Conservation (phyloP, 108 stramenopile genomes). For the Ochromonas danica region DNA sequence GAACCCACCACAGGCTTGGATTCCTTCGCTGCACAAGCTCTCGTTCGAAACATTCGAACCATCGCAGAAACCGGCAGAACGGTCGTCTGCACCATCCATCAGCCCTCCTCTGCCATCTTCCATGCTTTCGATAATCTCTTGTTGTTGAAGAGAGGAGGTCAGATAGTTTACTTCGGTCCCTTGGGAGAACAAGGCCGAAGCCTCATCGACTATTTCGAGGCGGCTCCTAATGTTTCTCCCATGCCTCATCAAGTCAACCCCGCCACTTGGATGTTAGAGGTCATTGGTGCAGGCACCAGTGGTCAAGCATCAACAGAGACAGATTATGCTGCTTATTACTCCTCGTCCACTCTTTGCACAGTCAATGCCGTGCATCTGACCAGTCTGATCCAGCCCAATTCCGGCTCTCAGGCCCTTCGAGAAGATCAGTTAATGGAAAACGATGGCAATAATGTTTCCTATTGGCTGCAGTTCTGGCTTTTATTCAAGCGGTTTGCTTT, state of each 20-base stretch:
- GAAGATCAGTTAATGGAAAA: not conserved
- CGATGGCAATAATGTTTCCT: not conserved
- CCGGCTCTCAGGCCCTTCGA: not conserved
- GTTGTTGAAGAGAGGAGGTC: slow-evolving; percentile 54
- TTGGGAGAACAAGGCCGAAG: not conserved
- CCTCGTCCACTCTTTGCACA: not conserved
- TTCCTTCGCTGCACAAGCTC: slow-evolving; percentile 38
- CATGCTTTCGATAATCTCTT: slow-evolving; percentile 41
- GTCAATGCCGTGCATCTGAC: slow-evolving; percentile 23
- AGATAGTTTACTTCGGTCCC: slow-evolving; percentile 70
- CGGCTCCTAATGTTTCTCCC: slow-evolving; percentile 43
- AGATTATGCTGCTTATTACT: slow-evolving; percentile 31
- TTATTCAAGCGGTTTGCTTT: not conserved
- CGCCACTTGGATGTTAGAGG: slow-evolving; percentile 78
- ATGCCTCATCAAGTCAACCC: no score
- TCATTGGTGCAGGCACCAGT: slow-evolving; percentile 56
- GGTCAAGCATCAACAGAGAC: not conserved
- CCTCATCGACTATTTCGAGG: slow-evolving; percentile 51
- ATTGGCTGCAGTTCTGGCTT: not conserved
- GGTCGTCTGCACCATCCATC: slow-evolving; percentile 51
- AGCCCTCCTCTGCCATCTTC: slow-evolving; percentile 50
- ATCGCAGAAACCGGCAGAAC: slow-evolving; percentile 49
- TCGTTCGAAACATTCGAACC: slow-evolving; percentile 35
- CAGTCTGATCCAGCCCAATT: not conserved
- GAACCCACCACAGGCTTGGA: slow-evolving; percentile 60